Conservation (phyloP, 768 basidiomycete genomes). For the Tylopilus felleus region DNA sequence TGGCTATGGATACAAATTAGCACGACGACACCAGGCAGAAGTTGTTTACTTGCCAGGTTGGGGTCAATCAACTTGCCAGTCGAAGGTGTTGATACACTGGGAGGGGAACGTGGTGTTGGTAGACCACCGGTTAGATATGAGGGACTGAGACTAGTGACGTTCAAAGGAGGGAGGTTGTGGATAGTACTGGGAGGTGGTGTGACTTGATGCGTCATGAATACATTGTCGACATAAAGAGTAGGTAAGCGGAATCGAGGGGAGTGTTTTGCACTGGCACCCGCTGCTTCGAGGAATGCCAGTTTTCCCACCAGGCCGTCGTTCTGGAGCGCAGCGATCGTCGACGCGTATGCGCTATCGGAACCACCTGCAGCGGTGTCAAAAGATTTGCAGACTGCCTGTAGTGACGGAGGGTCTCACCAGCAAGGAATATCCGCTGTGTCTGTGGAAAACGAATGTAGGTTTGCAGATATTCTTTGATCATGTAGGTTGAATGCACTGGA, state of each 20-base stretch:
- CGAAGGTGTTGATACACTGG: slow-evolving; percentile 30
- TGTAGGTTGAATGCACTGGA: neutral
- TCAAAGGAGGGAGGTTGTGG: slow-evolving; percentile 47
- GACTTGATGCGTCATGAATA: slow-evolving; percentile 39
- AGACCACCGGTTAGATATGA: slow-evolving; percentile 56
- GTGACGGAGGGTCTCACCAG: slow-evolving; percentile 41
- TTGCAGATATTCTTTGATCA: slow-evolving; percentile 58
- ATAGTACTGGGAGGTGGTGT: slow-evolving; percentile 22
- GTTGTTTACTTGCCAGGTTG: slow-evolving; percentile 47
- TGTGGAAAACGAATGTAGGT: slow-evolving; percentile 71
- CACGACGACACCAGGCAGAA: neutral
- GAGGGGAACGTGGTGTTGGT: slow-evolving; percentile 63
- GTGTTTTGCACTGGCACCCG: slow-evolving; percentile 40
- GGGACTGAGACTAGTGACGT: slow-evolving; percentile 38
- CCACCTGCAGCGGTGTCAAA: slow-evolving; percentile 42
- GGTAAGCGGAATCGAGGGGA: slow-evolving; percentile 50
- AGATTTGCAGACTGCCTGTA: neutral
- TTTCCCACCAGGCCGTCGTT: slow-evolving; percentile 64
- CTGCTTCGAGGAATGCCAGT: slow-evolving; percentile 57
- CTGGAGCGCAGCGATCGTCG: slow-evolving; percentile 55
- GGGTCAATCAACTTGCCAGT: slow-evolving; percentile 52
- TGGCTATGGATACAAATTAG: slow-evolving; percentile 45
- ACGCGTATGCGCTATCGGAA: slow-evolving; percentile 50
- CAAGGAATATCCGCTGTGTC: slow-evolving; percentile 70
- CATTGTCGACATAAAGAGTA: slow-evolving; percentile 48